A percentile compares a stretch with the other conserved stretches of the same genome.
Conservation (phyloP, 306 rosid species). For the Pterocarpus macrocarpus region DNA sequence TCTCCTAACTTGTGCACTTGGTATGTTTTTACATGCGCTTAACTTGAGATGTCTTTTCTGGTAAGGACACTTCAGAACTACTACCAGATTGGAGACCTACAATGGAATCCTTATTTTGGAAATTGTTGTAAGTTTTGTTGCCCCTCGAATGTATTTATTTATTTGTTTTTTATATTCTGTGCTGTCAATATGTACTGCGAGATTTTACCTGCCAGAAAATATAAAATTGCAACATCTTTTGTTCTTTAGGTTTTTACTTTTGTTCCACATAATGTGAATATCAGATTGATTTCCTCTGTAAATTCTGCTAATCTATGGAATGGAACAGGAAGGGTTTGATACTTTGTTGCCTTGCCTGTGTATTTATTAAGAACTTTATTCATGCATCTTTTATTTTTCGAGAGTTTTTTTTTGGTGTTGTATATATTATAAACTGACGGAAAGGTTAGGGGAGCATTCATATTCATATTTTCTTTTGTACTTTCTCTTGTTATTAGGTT, state of each 20-base stretch:
- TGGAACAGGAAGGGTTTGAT: slow-evolving; percentile 19
- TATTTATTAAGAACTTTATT: background rate
- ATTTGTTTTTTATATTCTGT: background rate
- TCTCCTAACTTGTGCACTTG: background rate
- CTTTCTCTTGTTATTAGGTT: slow-evolving; percentile 2
- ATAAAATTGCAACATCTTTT: background rate
- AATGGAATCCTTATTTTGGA: slow-evolving; percentile 64
- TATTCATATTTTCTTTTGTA: slow-evolving; percentile 29
- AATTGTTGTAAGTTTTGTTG: slow-evolving; percentile 66
- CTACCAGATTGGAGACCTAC: slow-evolving; percentile 78
- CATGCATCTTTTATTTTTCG: background rate
- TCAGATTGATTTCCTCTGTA: slow-evolving; percentile 10
- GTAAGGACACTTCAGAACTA: slow-evolving; percentile 54
- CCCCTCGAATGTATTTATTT: background rate
- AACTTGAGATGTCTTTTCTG: slow-evolving; percentile 26
- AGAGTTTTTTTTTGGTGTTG: background rate
- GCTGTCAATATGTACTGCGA: slow-evolving; percentile 2
- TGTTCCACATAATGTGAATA: background rate
- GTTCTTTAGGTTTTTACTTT: background rate
- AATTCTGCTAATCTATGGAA: slow-evolving; percentile 15
- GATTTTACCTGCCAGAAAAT: background rate
- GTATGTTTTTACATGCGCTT: slow-evolving; percentile 5
- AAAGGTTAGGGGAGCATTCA: background rate
- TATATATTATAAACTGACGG: background rate
- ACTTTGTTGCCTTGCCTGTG: background rate